A percentile compares a stretch with the other conserved stretches of the same genome.
phyloP scores from a whole-genome alignment of 1,139 yeast genomes.

The Kurtzmaniella quercitrusa region DNA sequence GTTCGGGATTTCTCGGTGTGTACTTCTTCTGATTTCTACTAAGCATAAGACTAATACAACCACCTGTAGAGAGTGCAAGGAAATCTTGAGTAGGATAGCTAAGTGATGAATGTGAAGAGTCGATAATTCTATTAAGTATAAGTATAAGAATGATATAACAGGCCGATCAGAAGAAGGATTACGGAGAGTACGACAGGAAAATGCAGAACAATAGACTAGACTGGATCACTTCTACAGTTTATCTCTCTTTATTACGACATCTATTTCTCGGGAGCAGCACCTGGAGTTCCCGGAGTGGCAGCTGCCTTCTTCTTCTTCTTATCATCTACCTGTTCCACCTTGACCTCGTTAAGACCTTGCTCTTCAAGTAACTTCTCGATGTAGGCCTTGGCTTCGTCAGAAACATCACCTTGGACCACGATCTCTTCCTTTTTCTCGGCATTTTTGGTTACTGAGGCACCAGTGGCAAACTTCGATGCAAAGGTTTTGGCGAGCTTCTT shows the following conservation, averaged over 20 bases:
- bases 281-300: constrained; percentile 11
- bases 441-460: constrained; percentile 90
- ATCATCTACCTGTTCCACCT: constrained; percentile 82
- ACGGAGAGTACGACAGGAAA: background rate
- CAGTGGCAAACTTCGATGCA: constrained; percentile 94
- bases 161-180: no score
- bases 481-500: constrained; percentile 89
- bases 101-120: no score
- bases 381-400: constrained; percentile 83
- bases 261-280: constrained; percentile 4
- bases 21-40: constrained; percentile 12
- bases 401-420: constrained; percentile 91
- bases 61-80: no score
- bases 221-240: background rate
- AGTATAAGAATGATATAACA: no score
- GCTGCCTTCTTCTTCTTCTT: constrained; percentile 67
- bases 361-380: constrained; percentile 69
- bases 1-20: constrained; percentile 44
- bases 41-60: background rate
- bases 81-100: background rate
- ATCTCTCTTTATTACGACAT: background rate
- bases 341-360: constrained; percentile 77
- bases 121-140: no score
- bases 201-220: background rate
- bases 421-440: constrained; percentile 92